A percentile compares a stretch with the other conserved stretches of the same genome.
Evolutionary conservation across 2,329 filamentous ascomycete species (phyloP).

Genomic region (Colletotrichum horii): DNA sequence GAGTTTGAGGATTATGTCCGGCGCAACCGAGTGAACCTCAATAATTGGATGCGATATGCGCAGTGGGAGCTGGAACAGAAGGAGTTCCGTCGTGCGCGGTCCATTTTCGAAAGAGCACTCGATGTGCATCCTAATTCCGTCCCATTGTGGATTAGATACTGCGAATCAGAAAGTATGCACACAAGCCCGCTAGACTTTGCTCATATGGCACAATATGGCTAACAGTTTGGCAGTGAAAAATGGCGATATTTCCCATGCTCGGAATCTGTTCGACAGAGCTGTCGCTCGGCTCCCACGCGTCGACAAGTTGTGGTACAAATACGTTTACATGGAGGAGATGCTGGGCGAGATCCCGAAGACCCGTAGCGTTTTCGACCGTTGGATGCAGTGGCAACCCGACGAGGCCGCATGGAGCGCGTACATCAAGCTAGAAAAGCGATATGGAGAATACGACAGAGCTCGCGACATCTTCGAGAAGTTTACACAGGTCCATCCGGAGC

Average conservation of each 20-base stretch:
- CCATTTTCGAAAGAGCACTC: constrained; percentile 92
- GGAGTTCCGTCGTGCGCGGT: constrained; percentile 89
- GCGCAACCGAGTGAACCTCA: constrained; percentile 92
- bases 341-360: constrained; percentile 92
- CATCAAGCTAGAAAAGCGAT: constrained; percentile 96
- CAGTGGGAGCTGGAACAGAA: constrained; percentile 98
- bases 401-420: constrained; percentile 95
- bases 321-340: constrained; percentile 98
- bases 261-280: constrained; percentile 93
- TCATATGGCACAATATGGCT: not conserved
- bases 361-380: constrained; percentile 92
- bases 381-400: constrained; percentile 98
- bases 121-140: constrained; percentile 91
- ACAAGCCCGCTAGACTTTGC: constrained; percentile 34
- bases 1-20: constrained; percentile 98
- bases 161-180: constrained; percentile 94
- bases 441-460: constrained; percentile 90
- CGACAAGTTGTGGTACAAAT: constrained; percentile 99
- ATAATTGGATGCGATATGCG: constrained; percentile 99
- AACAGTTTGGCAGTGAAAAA: constrained; percentile 21
- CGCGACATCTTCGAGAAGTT: constrained; percentile 89
- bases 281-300: constrained; percentile 89
- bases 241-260: constrained; percentile 94
- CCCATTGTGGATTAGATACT: constrained; percentile 88
- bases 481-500: constrained; percentile 90